phyloP scores from a whole-genome alignment of 2,329 filamentous ascomycete species.

The Nectriaceae sp. region DNA sequence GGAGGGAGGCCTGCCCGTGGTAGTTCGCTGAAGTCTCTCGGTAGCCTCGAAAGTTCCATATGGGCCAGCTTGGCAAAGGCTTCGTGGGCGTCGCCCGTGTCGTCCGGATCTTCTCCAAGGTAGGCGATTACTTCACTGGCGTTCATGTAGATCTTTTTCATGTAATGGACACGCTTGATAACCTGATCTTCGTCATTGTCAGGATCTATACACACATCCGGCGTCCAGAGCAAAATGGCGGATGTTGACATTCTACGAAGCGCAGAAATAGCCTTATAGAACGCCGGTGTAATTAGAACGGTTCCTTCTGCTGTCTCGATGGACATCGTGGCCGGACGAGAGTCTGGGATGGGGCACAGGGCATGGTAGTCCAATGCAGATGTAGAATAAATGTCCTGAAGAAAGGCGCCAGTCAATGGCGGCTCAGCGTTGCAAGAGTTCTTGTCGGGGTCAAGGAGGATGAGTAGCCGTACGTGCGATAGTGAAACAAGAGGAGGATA shows the following conservation, averaged over 20 bases:
- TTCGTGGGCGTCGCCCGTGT: not conserved
- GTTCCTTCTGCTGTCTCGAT: not conserved
- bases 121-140: not conserved
- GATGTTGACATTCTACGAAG: not conserved
- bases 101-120: not conserved
- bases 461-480: not conserved
- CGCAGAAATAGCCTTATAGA: not conserved
- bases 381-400: not conserved
- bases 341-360: not conserved
- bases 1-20: not conserved
- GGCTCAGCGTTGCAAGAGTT: not conserved
- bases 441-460: not conserved
- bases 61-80: not conserved
- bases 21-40: not conserved
- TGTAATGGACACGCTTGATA: not conserved
- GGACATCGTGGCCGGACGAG: not conserved
- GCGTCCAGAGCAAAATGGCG: not conserved
- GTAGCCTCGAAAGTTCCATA: not conserved
- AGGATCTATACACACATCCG: not conserved
- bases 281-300: not conserved
- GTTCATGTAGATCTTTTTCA: not conserved
- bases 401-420: not conserved
- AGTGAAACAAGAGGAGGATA: not conserved
- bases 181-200: not conserved
- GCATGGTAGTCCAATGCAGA: not conserved